These are phyloP conservation scores for Mycena venus DNA, from an alignment of 768 basidiomycete species.

Conservation along the genomic window DNA sequence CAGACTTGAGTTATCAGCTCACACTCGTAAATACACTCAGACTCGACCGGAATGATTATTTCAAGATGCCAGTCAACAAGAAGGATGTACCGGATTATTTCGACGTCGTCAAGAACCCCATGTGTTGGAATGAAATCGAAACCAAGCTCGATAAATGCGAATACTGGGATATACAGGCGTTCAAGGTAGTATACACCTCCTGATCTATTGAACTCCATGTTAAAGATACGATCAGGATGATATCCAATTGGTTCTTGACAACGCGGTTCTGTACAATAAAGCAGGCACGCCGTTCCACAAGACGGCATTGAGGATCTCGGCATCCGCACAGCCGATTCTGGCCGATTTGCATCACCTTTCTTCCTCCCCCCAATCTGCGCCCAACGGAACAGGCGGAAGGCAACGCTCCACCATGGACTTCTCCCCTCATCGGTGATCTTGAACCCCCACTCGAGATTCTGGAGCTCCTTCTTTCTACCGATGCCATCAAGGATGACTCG, in stretches of 20 bases:
- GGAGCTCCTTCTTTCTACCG: slow-evolving; percentile 66
- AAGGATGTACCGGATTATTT: slow-evolving; percentile 92
- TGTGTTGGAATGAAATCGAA: slow-evolving; percentile 90
- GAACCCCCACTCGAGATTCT: slow-evolving; percentile 77
- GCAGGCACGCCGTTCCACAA: slow-evolving; percentile 79
- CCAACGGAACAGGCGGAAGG: background rate
- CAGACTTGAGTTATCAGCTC: slow-evolving; percentile 4
- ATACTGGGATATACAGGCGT: slow-evolving; percentile 83
- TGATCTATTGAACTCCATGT: background rate
- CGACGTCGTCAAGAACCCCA: slow-evolving; percentile 86
- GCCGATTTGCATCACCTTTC: slow-evolving; percentile 54
- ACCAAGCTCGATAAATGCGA: slow-evolving; percentile 84
- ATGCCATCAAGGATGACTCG: slow-evolving; percentile 64
- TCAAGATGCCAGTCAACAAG: slow-evolving; percentile 86
- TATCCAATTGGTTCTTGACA: slow-evolving; percentile 84
- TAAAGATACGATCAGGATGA: slow-evolving; percentile 67
- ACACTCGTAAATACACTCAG: slow-evolving; percentile 53
- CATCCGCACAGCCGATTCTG: slow-evolving; percentile 53
- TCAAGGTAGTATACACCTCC: slow-evolving; percentile 62
- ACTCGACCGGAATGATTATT: slow-evolving; percentile 79
- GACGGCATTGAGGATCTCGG: slow-evolving; percentile 74
- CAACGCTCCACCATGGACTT: slow-evolving; percentile 5
- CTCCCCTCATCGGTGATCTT: slow-evolving; percentile 71
- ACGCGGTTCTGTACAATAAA: slow-evolving; percentile 90
- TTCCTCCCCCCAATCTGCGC: slow-evolving; percentile 18